Evolutionary conservation across 139 green algal genomes (phyloP).

Genomic region (Parachlorella kessleri): DNA sequence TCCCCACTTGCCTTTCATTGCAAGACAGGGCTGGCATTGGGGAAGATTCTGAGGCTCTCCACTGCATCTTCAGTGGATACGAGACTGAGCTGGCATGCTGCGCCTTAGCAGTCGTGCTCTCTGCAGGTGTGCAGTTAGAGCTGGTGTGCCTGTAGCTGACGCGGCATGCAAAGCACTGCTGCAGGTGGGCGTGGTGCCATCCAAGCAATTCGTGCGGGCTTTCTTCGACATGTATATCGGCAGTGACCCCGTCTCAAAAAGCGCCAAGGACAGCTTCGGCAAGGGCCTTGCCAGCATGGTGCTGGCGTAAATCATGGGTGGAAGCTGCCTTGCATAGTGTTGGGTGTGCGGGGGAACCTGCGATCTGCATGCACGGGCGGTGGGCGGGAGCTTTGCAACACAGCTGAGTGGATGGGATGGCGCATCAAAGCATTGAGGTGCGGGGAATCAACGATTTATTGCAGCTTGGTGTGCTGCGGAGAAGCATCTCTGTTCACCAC

Average conservation of each 20-base stretch:
- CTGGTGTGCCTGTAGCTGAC: neutral
- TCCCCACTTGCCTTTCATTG: neutral
- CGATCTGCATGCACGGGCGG: too few species aligned
- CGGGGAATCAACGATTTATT: neutral
- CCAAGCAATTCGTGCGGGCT: constrained; percentile 43
- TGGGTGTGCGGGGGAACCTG: neutral
- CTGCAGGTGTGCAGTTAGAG: neutral
- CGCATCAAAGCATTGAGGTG: neutral
- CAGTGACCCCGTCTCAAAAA: constrained; percentile 53
- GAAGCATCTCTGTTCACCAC: neutral
- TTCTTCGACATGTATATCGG: constrained; percentile 79
- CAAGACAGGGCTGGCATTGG: neutral
- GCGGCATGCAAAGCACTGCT: neutral
- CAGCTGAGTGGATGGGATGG: too few species aligned
- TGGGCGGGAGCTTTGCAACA: too few species aligned
- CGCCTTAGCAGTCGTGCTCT: neutral
- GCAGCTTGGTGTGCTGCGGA: too few species aligned
- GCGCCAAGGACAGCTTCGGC: constrained; percentile 65
- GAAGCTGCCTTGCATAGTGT: neutral
- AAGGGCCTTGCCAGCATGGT: constrained; percentile 46
- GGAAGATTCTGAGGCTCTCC: neutral
- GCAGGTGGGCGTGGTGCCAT: constrained; percentile 55
- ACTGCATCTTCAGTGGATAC: neutral
- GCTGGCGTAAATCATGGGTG: neutral
- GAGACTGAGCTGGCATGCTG: neutral